Evolutionary conservation across 2,329 filamentous ascomycete genomes (phyloP), one percentile per base, ranked within the genome.

Genomic region (Blastomyces parvus): DNA sequence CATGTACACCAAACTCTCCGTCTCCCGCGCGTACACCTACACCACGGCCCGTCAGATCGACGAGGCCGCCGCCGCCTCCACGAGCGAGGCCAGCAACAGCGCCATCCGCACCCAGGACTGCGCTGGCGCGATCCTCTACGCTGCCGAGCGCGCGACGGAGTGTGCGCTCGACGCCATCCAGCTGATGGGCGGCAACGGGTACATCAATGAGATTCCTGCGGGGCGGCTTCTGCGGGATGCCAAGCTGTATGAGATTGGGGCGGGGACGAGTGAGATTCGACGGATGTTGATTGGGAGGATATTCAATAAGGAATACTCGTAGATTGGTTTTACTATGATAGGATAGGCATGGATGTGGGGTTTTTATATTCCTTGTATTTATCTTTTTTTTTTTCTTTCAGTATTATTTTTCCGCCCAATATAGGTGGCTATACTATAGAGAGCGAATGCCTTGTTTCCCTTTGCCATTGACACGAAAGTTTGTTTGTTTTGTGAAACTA

Each of bases 1-100:
- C 75, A 97, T 99, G 92, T 95, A 97, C 78, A 97, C 91, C 58
- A 96, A 96, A 76, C 84, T 94, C 64, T 88, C 90, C 70, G 91
- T 89, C 13, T 87, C 88, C 19, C 82, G 86, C n/a, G 84, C 91
- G 2, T 97, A 96, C 77, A 97, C 93, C 0, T 96, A 96, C 72
- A 79, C 83, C 46, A 92, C 92, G 0, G 94, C 94, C 2, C 83
- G 84, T 57, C 82, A 84, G 1, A 88, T 97, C 25, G 93, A 97
- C 70, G 89, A 93, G 74, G 79, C 84, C 14, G 87, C 86, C 22
- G 69, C 86, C 22, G 69, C 60, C 1, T 67, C 70, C 17, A 17
- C 52, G 13, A 62, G 65, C 9, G 62, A 62, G 14, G 50, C 53
- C 6, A 69, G 67, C 2, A 69, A 69, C 40, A 65, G 72, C 13